These are phyloP conservation scores for Cryptococcus sp. DNA, from an alignment of 1,284 basidiomycete genomes.

Conservation along the genomic window DNA sequence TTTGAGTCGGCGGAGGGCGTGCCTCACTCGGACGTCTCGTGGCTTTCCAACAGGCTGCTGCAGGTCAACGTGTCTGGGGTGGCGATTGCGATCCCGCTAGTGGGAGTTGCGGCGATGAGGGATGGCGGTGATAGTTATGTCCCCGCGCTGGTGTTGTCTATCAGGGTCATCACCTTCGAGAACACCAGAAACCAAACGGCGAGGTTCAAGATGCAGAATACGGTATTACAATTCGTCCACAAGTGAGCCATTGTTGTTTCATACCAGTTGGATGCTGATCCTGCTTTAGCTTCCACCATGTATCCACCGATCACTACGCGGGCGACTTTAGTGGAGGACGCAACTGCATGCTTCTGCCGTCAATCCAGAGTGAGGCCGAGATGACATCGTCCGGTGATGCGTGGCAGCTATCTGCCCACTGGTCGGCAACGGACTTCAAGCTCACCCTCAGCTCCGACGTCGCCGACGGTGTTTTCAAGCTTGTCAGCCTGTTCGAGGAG, in stretches of 20 bases:
- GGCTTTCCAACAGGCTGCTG: constrained; percentile 66
- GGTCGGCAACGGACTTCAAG: constrained; percentile 79
- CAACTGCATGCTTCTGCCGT: constrained; percentile 61
- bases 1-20: constrained; percentile 36
- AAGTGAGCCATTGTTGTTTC: constrained; percentile 53
- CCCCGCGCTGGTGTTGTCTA: constrained; percentile 77
- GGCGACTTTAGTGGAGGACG: constrained; percentile 65
- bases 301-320: constrained; percentile 64
- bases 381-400: constrained; percentile 58
- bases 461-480: constrained; percentile 70
- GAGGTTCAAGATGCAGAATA: constrained; percentile 63
- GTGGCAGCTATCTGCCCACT: constrained; percentile 63
- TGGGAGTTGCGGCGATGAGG: constrained; percentile 50
- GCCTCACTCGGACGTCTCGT: constrained; percentile 50
- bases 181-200: constrained; percentile 74
- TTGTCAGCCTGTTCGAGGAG: constrained; percentile 78
- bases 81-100: constrained; percentile 77
- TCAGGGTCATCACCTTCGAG: constrained; percentile 67
- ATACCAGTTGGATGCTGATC: not conserved
- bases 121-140: constrained; percentile 53
- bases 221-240: constrained; percentile 80
- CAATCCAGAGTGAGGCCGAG: constrained; percentile 74
- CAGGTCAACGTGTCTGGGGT: constrained; percentile 65
- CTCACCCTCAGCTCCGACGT: constrained; percentile 79
- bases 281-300: constrained; percentile 68